These are phyloP conservation scores for Verticillium zaregamsianum DNA, from an alignment of 2,329 filamentous ascomycete genomes.

Conservation along the genomic window DNA sequence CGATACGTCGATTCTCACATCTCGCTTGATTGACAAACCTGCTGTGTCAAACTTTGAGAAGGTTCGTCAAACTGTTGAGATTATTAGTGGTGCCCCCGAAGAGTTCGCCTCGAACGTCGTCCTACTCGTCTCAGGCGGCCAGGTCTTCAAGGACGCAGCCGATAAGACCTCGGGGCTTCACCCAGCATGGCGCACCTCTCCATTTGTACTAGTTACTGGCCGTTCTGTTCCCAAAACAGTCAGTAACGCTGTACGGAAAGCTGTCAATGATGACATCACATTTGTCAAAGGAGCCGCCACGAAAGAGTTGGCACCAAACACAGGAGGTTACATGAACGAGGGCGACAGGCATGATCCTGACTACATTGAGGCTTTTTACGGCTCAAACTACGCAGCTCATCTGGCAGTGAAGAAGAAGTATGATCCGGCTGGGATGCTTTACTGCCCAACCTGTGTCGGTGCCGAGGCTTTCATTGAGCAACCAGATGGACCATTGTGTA, in stretches of 20 bases:
- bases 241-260: slow-evolving; percentile 11
- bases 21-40: slow-evolving; percentile 19
- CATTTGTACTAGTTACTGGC: slow-evolving; percentile 12
- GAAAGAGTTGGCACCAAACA: slow-evolving; percentile 30
- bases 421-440: slow-evolving; percentile 28
- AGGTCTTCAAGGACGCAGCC: slow-evolving; percentile 19
- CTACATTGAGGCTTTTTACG: slow-evolving; percentile 28
- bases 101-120: slow-evolving; percentile 18
- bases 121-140: slow-evolving; percentile 23
- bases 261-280: slow-evolving; percentile 20
- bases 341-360: slow-evolving; percentile 29
- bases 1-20: slow-evolving; percentile 18
- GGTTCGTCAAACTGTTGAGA: slow-evolving; percentile 19
- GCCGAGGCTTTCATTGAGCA: slow-evolving; percentile 24
- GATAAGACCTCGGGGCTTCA: slow-evolving; percentile 22
- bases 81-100: slow-evolving; percentile 18
- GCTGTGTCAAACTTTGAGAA: slow-evolving; percentile 14
- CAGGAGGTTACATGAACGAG: slow-evolving; percentile 40
- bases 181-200: slow-evolving; percentile 2
- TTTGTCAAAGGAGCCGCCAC: slow-evolving; percentile 23
- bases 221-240: slow-evolving; percentile 10
- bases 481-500: slow-evolving; percentile 16
- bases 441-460: slow-evolving; percentile 34
- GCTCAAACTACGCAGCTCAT: slow-evolving; percentile 24
- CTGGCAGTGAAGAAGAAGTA: slow-evolving; percentile 26